Conservation (phyloP, 805 yeast species). For the Saccharomyces kudriavzevii region DNA sequence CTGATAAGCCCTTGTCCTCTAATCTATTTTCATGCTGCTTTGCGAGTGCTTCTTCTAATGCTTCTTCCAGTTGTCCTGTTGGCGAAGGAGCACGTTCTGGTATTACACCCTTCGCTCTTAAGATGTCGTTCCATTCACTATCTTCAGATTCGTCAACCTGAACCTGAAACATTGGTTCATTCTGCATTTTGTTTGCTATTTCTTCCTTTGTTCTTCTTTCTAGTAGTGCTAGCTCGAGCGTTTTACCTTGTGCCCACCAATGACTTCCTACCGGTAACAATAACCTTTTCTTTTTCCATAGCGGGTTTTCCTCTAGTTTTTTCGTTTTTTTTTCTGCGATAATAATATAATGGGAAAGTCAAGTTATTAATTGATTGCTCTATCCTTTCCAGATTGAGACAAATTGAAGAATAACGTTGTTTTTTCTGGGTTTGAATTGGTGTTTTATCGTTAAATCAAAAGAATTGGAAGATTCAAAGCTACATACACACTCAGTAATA, state of each 20-base stretch:
- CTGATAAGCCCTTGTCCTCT: conserved; percentile 69
- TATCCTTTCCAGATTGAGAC: neutral
- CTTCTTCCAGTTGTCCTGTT: conserved; percentile 77
- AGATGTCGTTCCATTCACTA: conserved; percentile 97
- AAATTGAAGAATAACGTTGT: neutral
- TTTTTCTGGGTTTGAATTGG: neutral
- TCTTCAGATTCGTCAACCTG: conserved; percentile 94
- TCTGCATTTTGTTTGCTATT: conserved; percentile 17
- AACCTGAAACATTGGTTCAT: conserved; percentile 60
- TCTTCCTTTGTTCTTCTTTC: neutral
- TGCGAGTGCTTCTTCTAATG: conserved; percentile 71
- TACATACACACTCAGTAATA: neutral
- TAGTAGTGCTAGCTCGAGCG: neutral
- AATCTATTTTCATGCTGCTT: conserved; percentile 77
- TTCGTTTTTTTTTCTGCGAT: conserved; percentile 2
- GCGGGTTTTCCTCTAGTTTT: conserved; percentile 1
- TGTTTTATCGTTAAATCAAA: neutral
- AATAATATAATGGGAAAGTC: neutral
- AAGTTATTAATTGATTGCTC: neutral
- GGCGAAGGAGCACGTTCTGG: conserved; percentile 91
- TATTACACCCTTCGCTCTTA: conserved; percentile 81
- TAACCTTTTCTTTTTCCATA: neutral
- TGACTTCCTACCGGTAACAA: neutral
- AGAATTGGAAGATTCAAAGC: neutral
- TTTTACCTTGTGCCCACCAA: neutral